Base-by-base conservation (phyloP, 2,329 filamentous ascomycete genomes). In the Rugonectria rugulosa region DNA sequence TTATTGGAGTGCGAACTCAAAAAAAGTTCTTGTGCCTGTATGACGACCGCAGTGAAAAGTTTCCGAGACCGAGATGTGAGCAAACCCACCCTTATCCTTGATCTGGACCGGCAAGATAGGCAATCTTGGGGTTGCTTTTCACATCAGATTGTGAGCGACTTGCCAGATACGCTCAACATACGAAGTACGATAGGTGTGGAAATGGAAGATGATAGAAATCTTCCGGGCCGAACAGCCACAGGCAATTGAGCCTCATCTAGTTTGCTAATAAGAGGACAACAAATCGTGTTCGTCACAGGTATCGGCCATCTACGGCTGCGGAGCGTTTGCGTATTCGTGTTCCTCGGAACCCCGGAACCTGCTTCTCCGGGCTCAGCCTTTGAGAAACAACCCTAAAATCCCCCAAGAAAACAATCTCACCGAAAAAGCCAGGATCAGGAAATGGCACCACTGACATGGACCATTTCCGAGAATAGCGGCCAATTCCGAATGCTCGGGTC, bases 241-340 rank as follows among this genome's bases (percentile, higher is more conserved):
- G n/a, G n/a, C n/a, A n/a, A n/a, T n/a, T n/a, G n/a, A n/a, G n/a
- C n/a, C n/a, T n/a, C n/a, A n/a, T n/a, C n/a, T n/a, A n/a, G n/a
- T n/a, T n/a, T n/a, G n/a, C n/a, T n/a, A n/a, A n/a, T n/a, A n/a
- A n/a, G n/a, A n/a, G n/a, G n/a, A n/a, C n/a, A n/a, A n/a, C n/a
- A n/a, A n/a, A n/a, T n/a, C n/a, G n/a, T n/a, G n/a, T n/a, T n/a
- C n/a, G n/a, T n/a, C n/a, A n/a, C n/a, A n/a, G n/a, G n/a, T n/a
- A n/a, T n/a, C 19, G 21, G 15, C 21, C 31, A 43, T 49, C 44
- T 27, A 19, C 37, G 37, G 11, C 17, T 41, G 52, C 44, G 52
- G 52, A 48, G 52, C n/a, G 48, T 40, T 19, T 45, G 29, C 53
- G 64, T 67, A 58, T 65, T 66, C 64, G 62, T 64, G 19, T 24